phyloP scores from a whole-genome alignment of 768 basidiomycete species.

The Aureoboletus auriporus region DNA sequence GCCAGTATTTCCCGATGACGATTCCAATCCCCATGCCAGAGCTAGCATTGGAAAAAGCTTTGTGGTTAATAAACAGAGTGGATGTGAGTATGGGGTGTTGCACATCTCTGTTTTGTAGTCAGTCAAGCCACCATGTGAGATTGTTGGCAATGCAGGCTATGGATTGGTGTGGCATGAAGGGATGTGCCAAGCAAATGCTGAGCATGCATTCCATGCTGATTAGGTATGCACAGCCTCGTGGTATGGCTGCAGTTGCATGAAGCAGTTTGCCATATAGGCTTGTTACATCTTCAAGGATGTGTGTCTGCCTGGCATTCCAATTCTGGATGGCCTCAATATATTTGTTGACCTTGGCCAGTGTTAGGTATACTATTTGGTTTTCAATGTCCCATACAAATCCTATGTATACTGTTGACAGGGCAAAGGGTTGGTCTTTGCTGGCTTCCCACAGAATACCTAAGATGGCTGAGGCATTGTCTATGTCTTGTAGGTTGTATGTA shows the following conservation, averaged over 20 bases:
- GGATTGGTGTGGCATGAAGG: constrained; percentile 26
- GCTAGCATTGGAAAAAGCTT: constrained; percentile 4
- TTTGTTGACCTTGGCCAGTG: constrained; percentile 20
- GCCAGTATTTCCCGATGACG: background rate
- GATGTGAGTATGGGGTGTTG: background rate
- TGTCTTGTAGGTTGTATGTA: no score
- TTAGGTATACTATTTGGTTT: constrained; percentile 17
- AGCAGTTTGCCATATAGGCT: constrained; percentile 9
- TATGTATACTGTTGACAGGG: background rate
- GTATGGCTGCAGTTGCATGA: constrained; percentile 20
- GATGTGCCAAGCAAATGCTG: constrained; percentile 19
- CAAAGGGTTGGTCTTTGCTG: constrained; percentile 11
- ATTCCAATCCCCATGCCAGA: constrained; percentile 4
- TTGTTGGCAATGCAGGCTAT: fast-evolving
- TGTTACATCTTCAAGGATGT: constrained; percentile 6
- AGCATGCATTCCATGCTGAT: constrained; percentile 38
- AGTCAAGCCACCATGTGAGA: background rate
- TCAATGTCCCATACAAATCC: constrained; percentile 36
- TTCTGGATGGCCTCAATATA: constrained; percentile 3
- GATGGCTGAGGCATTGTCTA: no score
- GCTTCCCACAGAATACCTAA: constrained; percentile 11
- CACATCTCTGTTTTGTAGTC: background rate
- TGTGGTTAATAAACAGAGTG: background rate
- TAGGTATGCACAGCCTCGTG: constrained; percentile 32
- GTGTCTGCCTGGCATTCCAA: background rate